Percentiles rank a stretch among this genome's conserved stretches.
Evolutionary conservation across 306 rosid genomes (phyloP).

Genomic region (Purshia tridentata): DNA sequence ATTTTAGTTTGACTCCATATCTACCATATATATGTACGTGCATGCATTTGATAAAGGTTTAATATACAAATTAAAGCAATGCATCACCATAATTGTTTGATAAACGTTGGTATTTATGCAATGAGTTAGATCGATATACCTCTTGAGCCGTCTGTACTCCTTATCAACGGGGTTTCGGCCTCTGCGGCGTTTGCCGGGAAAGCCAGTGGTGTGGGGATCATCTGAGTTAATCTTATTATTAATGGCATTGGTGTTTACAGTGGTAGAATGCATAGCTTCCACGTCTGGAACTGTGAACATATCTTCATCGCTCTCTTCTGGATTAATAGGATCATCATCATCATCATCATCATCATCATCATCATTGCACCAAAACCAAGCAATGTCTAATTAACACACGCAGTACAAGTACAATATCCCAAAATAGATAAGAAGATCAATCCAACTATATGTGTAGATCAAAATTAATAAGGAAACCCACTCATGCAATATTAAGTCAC

Average conservation of each 20-base stretch:
- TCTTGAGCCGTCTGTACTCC: slow-evolving; percentile 61
- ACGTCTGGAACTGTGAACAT: slow-evolving; percentile 62
- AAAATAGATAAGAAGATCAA: no score
- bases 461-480: no score
- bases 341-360: slow-evolving; percentile 18
- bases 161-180: slow-evolving; percentile 61
- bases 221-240: slow-evolving; percentile 20
- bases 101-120: no score
- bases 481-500: no score
- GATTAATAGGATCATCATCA: background rate
- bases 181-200: slow-evolving; percentile 43
- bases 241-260: slow-evolving; percentile 12
- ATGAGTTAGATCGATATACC: slow-evolving; percentile 33
- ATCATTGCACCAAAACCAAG: slow-evolving; percentile 14
- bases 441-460: no score
- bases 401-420: background rate
- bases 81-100: no score
- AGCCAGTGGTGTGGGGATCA: background rate
- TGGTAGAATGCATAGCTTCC: slow-evolving; percentile 23
- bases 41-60: background rate
- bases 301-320: slow-evolving; percentile 67
- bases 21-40: background rate
- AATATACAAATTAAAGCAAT: no score
- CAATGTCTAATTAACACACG: slow-evolving; percentile 19
- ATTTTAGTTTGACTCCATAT: no score